A percentile compares a stretch with the other conserved stretches of the same genome.
These are phyloP conservation scores for Mucor velutinosus DNA, from an alignment of 371 early-diverging fungal species.

Conservation along the genomic window DNA sequence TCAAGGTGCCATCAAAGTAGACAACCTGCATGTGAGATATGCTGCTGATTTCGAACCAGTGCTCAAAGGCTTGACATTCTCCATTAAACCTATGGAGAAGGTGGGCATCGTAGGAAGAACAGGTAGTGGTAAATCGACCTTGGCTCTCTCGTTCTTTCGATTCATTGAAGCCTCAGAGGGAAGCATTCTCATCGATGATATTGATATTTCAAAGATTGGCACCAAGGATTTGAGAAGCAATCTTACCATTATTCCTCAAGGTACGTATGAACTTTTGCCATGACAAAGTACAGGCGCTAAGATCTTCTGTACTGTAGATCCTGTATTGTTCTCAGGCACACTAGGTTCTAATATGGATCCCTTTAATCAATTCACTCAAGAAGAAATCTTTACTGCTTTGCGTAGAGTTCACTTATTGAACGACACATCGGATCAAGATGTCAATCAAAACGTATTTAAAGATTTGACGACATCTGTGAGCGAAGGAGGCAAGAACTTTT, in stretches of 20 bases:
- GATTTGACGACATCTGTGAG: constrained; percentile 45
- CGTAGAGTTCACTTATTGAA: constrained; percentile 54
- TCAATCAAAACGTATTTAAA: constrained; percentile 49
- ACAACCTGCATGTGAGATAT: constrained; percentile 59
- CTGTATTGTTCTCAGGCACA: constrained; percentile 68
- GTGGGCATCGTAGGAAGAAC: constrained; percentile 75
- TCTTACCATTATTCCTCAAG: constrained; percentile 78
- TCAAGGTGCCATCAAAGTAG: constrained; percentile 66
- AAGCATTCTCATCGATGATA: constrained; percentile 70
- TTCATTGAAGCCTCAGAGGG: constrained; percentile 72
- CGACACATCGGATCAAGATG: constrained; percentile 9
- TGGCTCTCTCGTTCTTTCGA: constrained; percentile 75
- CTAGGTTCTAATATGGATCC: constrained; percentile 71
- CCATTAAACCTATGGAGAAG: constrained; percentile 52
- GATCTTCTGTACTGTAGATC: no score
- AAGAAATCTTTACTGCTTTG: constrained; percentile 68
- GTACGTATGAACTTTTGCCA: background rate
- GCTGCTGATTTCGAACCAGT: constrained; percentile 62
- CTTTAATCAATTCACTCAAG: constrained; percentile 57
- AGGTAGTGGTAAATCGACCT: constrained; percentile 78
- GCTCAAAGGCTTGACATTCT: constrained; percentile 56
- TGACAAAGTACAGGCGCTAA: background rate
- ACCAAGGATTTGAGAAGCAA: constrained; percentile 68
- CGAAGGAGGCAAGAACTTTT: constrained; percentile 76
- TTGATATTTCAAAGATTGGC: constrained; percentile 73